These are phyloP conservation scores for Gaultheria prostrata DNA, from an alignment of 148 eudicot species.

Conservation along the genomic window DNA sequence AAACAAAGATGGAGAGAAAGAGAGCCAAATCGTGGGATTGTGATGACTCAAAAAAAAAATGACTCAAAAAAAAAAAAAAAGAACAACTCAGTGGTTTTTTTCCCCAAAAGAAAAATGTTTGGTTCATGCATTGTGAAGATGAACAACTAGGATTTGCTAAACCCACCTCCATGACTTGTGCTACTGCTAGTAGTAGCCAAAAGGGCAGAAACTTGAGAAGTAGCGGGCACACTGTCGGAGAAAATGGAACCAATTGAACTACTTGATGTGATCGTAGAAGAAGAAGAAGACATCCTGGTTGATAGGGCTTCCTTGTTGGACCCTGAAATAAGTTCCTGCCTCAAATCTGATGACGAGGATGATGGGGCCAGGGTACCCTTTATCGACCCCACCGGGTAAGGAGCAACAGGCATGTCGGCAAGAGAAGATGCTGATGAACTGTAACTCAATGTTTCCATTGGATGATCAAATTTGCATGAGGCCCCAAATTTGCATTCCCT, in stretches of 20 bases:
- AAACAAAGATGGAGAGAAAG: constrained; percentile 35
- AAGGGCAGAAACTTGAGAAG: constrained; percentile 41
- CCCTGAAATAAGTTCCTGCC: constrained; percentile 46
- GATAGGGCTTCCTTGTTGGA: constrained; percentile 43
- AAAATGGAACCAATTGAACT: constrained; percentile 56
- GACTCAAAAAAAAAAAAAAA: constrained; percentile 1
- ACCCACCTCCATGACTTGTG: constrained; percentile 14
- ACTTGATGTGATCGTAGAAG: constrained; percentile 40
- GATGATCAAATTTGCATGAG: constrained; percentile 68
- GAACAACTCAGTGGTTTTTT: constrained; percentile 17
- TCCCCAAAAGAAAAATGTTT: background rate
- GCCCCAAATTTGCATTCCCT: constrained; percentile 68
- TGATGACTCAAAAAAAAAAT: background rate
- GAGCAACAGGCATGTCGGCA: constrained; percentile 94
- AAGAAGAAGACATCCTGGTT: constrained; percentile 37
- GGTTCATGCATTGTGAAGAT: constrained; percentile 29
- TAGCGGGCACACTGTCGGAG: constrained; percentile 43
- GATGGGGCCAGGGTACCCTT: constrained; percentile 75
- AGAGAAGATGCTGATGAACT: constrained; percentile 91
- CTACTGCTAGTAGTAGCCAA: constrained; percentile 28
- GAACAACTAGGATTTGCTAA: constrained; percentile 17
- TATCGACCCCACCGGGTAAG: constrained; percentile 79
- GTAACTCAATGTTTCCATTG: constrained; percentile 72
- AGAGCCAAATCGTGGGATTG: constrained; percentile 17
- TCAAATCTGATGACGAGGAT: constrained; percentile 79